phyloP scores from a whole-genome alignment of 176 grass and related monocot genomes.

The Phoenix roebelenii region DNA sequence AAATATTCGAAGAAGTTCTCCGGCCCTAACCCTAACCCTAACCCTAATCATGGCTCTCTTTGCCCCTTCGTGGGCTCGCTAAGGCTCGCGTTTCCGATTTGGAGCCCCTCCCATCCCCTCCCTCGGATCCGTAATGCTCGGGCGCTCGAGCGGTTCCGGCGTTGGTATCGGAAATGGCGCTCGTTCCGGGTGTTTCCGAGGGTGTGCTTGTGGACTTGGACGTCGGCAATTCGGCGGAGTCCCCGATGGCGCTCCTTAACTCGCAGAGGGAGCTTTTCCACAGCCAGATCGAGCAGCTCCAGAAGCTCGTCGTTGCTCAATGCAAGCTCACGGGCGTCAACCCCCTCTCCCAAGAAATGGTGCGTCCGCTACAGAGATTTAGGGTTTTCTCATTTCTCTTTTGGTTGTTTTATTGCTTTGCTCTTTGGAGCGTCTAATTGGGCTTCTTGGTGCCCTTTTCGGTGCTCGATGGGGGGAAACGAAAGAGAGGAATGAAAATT shows the following conservation, averaged over 20 bases:
- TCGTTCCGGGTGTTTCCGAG: slow-evolving; percentile 26
- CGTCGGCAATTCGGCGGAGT: slow-evolving; percentile 8
- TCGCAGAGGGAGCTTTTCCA: slow-evolving; percentile 54
- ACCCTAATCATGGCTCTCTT: too few relatives aligned
- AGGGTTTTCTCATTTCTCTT: not conserved
- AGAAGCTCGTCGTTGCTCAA: slow-evolving; percentile 63
- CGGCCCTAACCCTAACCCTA: too few relatives aligned
- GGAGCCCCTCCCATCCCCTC: too few relatives aligned
- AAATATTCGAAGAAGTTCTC: too few relatives aligned
- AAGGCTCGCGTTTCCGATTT: too few relatives aligned
- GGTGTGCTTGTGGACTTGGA: slow-evolving; percentile 35
- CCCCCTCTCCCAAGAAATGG: slow-evolving; percentile 94
- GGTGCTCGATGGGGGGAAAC: too few relatives aligned
- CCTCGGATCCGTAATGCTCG: slow-evolving; percentile 9
- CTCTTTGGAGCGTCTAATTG: too few relatives aligned
- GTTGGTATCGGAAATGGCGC: slow-evolving; percentile 12
- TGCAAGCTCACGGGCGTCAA: slow-evolving; percentile 86
- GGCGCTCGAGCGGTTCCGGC: not conserved
- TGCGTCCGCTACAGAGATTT: not conserved
- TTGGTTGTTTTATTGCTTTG: too few relatives aligned
- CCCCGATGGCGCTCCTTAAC: slow-evolving; percentile 38
- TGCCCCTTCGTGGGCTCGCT: too few relatives aligned
- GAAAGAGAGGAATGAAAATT: too few relatives aligned
- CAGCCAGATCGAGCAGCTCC: slow-evolving; percentile 67
- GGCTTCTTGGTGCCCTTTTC: too few relatives aligned